Evolutionary conservation across 768 basidiomycete genomes (phyloP).

Genomic region (Leucosporidium scottii): DNA sequence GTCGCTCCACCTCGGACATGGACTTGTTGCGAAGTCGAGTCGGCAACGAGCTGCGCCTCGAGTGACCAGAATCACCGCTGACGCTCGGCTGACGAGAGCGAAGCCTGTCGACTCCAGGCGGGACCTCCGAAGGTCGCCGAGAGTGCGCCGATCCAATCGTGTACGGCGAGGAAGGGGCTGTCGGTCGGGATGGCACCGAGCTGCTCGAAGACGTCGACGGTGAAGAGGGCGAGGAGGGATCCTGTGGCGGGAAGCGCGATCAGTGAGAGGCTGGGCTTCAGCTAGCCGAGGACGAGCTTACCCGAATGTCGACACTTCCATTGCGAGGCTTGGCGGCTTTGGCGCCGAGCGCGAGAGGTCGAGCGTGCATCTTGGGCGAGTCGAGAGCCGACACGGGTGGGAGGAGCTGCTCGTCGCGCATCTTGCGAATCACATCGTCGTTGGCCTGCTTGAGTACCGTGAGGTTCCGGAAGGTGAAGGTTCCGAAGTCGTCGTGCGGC

Average conservation of each 20-base stretch:
- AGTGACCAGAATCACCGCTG: constrained; percentile 9
- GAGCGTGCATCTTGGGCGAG: constrained; percentile 25
- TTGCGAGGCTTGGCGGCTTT: constrained; percentile 9
- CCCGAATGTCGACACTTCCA: constrained; percentile 16
- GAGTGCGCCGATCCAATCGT: constrained; percentile 18
- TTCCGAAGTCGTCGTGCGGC: constrained; percentile 70
- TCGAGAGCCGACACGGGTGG: constrained; percentile 43
- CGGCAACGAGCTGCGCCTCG: constrained; percentile 37
- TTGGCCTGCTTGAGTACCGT: constrained; percentile 95
- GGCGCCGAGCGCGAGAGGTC: constrained; percentile 19
- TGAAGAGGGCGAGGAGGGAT: constrained; percentile 20
- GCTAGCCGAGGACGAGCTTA: background rate
- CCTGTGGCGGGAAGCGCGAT: background rate
- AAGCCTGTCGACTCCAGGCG: constrained; percentile 64
- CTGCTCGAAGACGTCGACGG: constrained; percentile 17
- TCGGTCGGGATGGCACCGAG: constrained; percentile 1
- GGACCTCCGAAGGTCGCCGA: constrained; percentile 11
- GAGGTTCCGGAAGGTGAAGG: constrained; percentile 96
- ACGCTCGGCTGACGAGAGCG: constrained; percentile 40
- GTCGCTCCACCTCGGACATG: background rate
- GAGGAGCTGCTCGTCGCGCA: constrained; percentile 80
- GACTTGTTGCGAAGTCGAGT: constrained; percentile 31
- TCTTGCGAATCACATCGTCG: constrained; percentile 92
- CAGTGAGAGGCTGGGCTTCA: background rate
- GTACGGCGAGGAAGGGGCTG: constrained; percentile 58